Base-by-base conservation (phyloP, 164 flowering plant species). In the Vitis rupestris region DNA sequence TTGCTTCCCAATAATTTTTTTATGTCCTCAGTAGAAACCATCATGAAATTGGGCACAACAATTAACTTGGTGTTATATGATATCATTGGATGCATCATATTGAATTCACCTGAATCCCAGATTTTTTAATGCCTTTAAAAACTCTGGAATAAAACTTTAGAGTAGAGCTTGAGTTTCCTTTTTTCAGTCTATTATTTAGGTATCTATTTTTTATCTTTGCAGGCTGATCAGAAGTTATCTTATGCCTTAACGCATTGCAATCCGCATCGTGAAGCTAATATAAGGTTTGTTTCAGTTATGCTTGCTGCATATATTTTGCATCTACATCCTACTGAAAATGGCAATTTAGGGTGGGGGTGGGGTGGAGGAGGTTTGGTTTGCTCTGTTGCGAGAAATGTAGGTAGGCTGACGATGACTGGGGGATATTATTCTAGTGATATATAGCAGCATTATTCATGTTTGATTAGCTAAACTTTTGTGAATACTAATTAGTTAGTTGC, bases 161-260 rank as follows among this genome's bases (percentile, higher is more conserved):
- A 23, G 27, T 23, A 23, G 27, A 23, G 1, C 27, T 23, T 23
- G 27, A 4, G 23, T 29, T 64, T 57, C 48, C 17, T 61, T 10
- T 10, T 37, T 54, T 23, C 27, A 13, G 50, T 49, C 14, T 58
- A 30, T 69, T 53, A 53, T 63, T 75, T 63, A 72, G 57, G 29
- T 23, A 52, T 58, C 50, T 70, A 29, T 57, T 68, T 75, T 60
- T 14, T 77, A 2, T 64, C 69, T 61, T 82, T 67, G 76, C 92
- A 91, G 98, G 98, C 99, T 79, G 99, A 96, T 82, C 82, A 87
- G 19, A 96, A 96, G 72, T 82, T 93, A 73, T 87, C 94, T n/a
- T 96, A 96, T 78, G 97, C 98, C 50, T 78, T 93, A 61, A 73
- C 52, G 52, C 93, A 86, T 75, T 96, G 99, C 87, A 78, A 88